Percentiles rank a stretch among this genome's conserved stretches.
Evolutionary conservation across 371 early-diverging fungal species (phyloP).

Genomic region (Saksenaea vasiformis): DNA sequence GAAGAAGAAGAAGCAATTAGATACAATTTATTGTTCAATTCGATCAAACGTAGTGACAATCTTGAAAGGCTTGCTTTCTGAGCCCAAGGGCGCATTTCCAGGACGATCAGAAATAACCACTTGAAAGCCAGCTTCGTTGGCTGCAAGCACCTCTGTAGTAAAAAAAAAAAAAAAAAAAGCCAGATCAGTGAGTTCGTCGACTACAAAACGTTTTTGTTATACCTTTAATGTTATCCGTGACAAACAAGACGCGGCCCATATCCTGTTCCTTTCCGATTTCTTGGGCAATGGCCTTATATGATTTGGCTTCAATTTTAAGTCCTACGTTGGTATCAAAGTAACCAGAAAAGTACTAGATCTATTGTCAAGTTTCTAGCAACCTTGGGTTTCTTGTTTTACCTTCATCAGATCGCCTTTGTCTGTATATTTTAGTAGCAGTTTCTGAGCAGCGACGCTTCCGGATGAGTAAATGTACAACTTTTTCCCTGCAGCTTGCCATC

Average conservation of each 20-base stretch:
- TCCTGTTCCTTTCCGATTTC: slow-evolving; percentile 53
- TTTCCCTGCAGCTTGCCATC: slow-evolving; percentile 64
- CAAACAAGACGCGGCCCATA: slow-evolving; percentile 70
- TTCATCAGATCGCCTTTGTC: slow-evolving; percentile 79
- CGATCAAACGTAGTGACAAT: slow-evolving; percentile 45
- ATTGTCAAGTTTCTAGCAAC: neutral
- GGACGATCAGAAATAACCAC: slow-evolving; percentile 75
- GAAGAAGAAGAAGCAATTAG: too few relatives aligned
- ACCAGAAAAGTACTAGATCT: slow-evolving; percentile 69
- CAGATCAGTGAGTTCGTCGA: neutral
- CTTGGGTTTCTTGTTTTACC: slow-evolving; percentile 40
- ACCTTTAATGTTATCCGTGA: slow-evolving; percentile 88
- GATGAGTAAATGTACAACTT: slow-evolving; percentile 92
- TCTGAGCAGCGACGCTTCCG: slow-evolving; percentile 91
- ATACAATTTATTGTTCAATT: slow-evolving; percentile 12
- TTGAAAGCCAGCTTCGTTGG: slow-evolving; percentile 72
- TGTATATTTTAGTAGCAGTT: slow-evolving; percentile 82
- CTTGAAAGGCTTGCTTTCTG: slow-evolving; percentile 33
- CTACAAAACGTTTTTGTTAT: slow-evolving; percentile 10
- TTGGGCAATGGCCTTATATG: slow-evolving; percentile 75
- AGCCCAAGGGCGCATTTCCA: slow-evolving; percentile 69
- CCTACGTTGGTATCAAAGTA: slow-evolving; percentile 92
- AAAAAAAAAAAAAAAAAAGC: neutral
- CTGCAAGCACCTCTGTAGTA: slow-evolving; percentile 50
- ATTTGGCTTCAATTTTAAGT: slow-evolving; percentile 64